Percentiles rank a stretch among this genome's conserved stretches.
These are phyloP conservation scores for Pascua guehoae DNA, from an alignment of 1,284 basidiomycete species.

Conservation along the genomic window DNA sequence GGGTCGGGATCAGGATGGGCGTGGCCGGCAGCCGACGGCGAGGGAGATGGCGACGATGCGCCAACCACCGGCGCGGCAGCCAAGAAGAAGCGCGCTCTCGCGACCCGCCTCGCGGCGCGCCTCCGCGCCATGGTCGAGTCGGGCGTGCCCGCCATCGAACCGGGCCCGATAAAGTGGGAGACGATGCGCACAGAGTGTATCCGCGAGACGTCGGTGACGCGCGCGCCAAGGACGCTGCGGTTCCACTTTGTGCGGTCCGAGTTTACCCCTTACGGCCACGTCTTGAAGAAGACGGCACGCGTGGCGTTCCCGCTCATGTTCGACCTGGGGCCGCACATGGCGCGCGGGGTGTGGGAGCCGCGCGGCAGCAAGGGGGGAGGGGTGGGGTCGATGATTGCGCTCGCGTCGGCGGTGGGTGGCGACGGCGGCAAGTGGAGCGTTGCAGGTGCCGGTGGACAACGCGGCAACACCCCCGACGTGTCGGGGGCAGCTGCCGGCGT, in stretches of 20 bases:
- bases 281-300: constrained; percentile 73
- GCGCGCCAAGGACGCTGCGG: constrained; percentile 77
- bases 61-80: background rate
- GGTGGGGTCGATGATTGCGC: background rate
- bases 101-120: constrained; percentile 61
- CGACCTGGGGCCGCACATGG: constrained; percentile 70
- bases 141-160: constrained; percentile 14
- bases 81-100: constrained; percentile 63
- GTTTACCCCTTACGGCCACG: constrained; percentile 62
- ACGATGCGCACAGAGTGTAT: constrained; percentile 32
- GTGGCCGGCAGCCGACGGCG: background rate
- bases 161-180: constrained; percentile 36
- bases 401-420: background rate
- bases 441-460: no score
- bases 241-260: constrained; percentile 84
- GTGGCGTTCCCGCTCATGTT: constrained; percentile 80
- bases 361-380: background rate
- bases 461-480: background rate
- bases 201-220: constrained; percentile 35
- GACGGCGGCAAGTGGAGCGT: no score
- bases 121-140: constrained; percentile 62
- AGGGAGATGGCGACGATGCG: background rate
- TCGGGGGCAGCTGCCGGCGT: background rate
- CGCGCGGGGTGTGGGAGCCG: constrained; percentile 42
- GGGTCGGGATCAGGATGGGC: no score